Evolutionary conservation across 2,329 filamentous ascomycete species (phyloP), one percentile per base, ranked within the genome.

Genomic region (Penicillium sp.): DNA sequence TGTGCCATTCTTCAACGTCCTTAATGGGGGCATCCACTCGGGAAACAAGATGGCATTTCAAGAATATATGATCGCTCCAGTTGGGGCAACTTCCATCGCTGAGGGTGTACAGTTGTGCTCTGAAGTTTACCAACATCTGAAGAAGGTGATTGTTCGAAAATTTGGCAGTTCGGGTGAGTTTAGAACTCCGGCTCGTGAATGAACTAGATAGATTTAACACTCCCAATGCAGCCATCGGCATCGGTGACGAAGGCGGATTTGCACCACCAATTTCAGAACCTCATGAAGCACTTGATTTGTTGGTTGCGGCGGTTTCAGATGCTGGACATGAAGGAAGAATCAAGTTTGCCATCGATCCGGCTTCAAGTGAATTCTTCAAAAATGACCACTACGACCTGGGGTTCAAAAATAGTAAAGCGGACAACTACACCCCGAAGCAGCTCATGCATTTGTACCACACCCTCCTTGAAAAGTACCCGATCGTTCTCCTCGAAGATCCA

Each of bases 11-110:
- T n/a, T n/a, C n/a, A n/a, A n/a, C n/a, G n/a, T n/a, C n/a, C n/a
- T n/a, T n/a, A n/a, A n/a, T n/a, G n/a, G n/a, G n/a, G n/a, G n/a
- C n/a, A n/a, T n/a, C n/a, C n/a, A n/a, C 36, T 49, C 44, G 6
- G 44, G 44, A 33, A 49, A 27, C 22, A 33, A 49, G 27, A 49
- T 49, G 69, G 82, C 83, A 46, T 85, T 86, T 76, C 83, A 86
- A 73, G 60, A 63, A 37, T 49, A 51, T 13, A 64, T 62, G 58
- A 61, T 64, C 33, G 55, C 60, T 47, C 60, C 60, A 4, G 58
- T 63, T 14, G 58, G 55, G 3, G 60, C 50, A 10, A 39, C 52
- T 13, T 59, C 57, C 36, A 53, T 60, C 2, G 35, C 55, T 3
- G 33, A 64, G 41, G 58, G 60, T 6, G 64, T 75, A n/a, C 68